Base-by-base conservation (phyloP, 2,329 filamentous ascomycete species). In the Massarina eburnea region DNA sequence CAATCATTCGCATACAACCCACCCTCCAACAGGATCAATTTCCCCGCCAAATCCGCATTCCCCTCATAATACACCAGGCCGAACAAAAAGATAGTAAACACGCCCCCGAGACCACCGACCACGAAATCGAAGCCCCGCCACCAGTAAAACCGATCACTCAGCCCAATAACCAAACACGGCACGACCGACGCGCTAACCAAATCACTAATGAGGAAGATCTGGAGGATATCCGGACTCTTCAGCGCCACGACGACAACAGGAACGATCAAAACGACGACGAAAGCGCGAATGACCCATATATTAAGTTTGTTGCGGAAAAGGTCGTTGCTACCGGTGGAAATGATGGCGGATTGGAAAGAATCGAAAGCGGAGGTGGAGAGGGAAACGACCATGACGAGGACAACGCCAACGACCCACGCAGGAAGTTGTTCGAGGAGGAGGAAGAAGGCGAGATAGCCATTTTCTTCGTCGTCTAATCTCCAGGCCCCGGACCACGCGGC, bases 111-210 rank as follows among this genome's bases (percentile, higher is more conserved):
- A 0, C 88, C 86, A 44, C 88, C 89, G 22, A 86, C 79, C 14
- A 94, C 82, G 21, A 92, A 87, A 69, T 94, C 89, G 59, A 89
- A 88, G 14, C 89, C 89, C 34, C 84, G 81, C 84, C 88, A 89
- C 76, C 82, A 91, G 72, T 87, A 88, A 37, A 68, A 71, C 35
- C 72, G 73, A 39, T 88, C 81, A 26, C 74, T 79, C 7, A 94
- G 74, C 0, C 89, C 89, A n/a, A 94, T 70, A 39, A 89, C 74
- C 5, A 94, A 74, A 9, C 88, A 84, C 0, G 89, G 89, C 42
- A 94, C 86, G 38, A 84, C 82, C 14, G 86, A 81, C 1, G 89
- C 86, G 14, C 87, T 89, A 48, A 94, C 80, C 7, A 94, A 79
- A 64, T 92, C 88, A 35, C 85, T 87, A 62, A 92, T 89, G 53